phyloP scores from a whole-genome alignment of 495 filamentous ascomycete genomes.

The Trichoderma asperelloides region DNA sequence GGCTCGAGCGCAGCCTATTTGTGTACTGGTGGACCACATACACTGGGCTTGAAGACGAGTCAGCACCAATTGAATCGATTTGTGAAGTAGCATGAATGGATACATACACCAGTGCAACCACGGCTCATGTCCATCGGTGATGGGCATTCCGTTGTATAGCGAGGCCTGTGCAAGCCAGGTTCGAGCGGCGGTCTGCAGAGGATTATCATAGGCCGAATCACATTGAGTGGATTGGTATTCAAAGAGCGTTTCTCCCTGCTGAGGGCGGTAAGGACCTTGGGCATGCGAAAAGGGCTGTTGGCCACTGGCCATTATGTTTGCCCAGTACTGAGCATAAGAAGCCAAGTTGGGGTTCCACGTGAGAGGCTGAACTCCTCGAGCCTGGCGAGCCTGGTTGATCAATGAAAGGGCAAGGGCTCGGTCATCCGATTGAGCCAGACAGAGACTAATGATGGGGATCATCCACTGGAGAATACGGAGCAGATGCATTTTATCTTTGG shows the following conservation, averaged over 20 bases:
- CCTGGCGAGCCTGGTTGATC: background rate
- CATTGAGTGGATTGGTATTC: background rate
- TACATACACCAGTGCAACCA: conserved; percentile 1
- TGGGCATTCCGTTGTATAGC: background rate
- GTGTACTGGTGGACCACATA: background rate
- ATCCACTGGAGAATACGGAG: background rate
- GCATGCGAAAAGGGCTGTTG: conserved; percentile 3
- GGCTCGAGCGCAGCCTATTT: conserved; percentile 1
- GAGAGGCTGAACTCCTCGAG: background rate
- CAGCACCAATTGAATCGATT: background rate
- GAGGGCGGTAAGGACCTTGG: background rate
- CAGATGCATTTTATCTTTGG: background rate
- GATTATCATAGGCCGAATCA: background rate
- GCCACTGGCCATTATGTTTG: background rate
- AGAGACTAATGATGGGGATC: background rate
- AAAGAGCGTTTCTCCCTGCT: background rate
- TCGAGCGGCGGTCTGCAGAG: background rate
- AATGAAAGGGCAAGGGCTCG: background rate
- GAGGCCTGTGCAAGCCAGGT: conserved; percentile 2
- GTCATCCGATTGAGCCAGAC: background rate
- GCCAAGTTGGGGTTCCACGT: background rate
- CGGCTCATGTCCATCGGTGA: background rate
- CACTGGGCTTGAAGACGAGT: background rate
- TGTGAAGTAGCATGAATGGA: background rate
- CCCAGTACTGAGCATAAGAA: conserved; percentile 3